Base-by-base conservation (phyloP, 2,329 filamentous ascomycete genomes). In the Pseudohalonectria lignicola region DNA sequence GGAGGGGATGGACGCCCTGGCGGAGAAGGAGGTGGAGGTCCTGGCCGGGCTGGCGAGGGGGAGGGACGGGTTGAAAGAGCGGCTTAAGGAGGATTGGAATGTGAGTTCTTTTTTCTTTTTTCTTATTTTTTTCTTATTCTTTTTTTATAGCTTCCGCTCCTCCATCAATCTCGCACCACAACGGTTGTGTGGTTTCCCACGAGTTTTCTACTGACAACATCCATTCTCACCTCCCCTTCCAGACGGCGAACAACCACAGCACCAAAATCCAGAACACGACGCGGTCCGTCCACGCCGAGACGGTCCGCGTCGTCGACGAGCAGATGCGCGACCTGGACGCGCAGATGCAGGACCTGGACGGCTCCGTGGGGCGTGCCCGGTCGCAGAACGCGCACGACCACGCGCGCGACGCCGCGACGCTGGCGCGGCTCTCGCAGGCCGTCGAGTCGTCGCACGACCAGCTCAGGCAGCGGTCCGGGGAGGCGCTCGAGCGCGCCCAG, bases 321-420 rank as follows among this genome's bases (percentile, higher is more conserved):
- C 92, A 98, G 61, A 84, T 93, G 63, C 72, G 75, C 40, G 85
- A 94, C 47, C 82, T 98, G 53, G 81, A 84, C 43, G 73, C 70
- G n/a, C 86, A 96, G 58, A 88, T 98, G 74, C 76, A 79, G 40
- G 84, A 86, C 1, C 71, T 98, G 7, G 90, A 96, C 51, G 85
- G 90, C 47, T 94, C 95, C 49, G 86, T 96, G 29, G 73, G 80
- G 23, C 79, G 84, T 23, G 87, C 93, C 36, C 77, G 81, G 43
- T 75, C 74, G 2, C 82, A 93, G 51, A 96, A 94, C 55, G 76
- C 81, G 21, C 67, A 69, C 15, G 86, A 94, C 53, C 81, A 92
- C 54, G 69, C 77, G 19, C 70, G 73, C 19, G 84, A 93, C 45
- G 59, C 69, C 2, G 56, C 67, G n/a, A 82, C 79, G 1, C 63